These are phyloP conservation scores for Pseudogymnoascus sp. DNA, from an alignment of 2,329 filamentous ascomycete genomes.

Conservation along the genomic window DNA sequence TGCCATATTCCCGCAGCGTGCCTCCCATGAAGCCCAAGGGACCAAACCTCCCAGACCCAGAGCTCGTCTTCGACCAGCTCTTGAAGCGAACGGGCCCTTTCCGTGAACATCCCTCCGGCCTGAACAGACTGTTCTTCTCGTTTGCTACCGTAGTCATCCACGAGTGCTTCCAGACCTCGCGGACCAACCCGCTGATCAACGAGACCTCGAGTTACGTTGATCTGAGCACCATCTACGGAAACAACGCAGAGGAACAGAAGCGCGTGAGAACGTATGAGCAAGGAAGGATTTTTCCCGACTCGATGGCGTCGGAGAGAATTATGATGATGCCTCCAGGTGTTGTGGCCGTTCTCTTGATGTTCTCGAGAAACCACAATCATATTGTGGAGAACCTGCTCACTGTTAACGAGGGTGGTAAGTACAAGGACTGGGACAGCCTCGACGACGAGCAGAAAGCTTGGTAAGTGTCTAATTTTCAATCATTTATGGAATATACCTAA, in stretches of 20 bases:
- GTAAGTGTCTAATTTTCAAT: constrained; percentile 22
- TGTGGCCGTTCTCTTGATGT: constrained; percentile 34
- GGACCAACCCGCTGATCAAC: constrained; percentile 34
- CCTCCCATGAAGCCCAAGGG: constrained; percentile 40
- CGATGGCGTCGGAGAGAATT: constrained; percentile 36
- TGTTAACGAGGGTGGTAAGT: constrained; percentile 37
- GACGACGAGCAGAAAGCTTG: constrained; percentile 30
- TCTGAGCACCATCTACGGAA: constrained; percentile 38
- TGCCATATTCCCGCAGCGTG: constrained; percentile 37
- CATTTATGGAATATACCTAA: constrained; percentile 12
- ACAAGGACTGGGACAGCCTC: constrained; percentile 33
- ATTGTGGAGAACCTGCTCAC: constrained; percentile 33
- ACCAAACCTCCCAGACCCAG: constrained; percentile 39
- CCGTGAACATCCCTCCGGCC: constrained; percentile 35
- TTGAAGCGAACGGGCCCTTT: constrained; percentile 35
- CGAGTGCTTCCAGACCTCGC: constrained; percentile 37
- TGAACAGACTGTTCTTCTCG: constrained; percentile 39
- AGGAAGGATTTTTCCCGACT: constrained; percentile 35
- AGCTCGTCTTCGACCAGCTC: constrained; percentile 38
- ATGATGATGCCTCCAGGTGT: constrained; percentile 41
- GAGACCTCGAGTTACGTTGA: constrained; percentile 41
- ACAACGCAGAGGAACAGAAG: constrained; percentile 34
- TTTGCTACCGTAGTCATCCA: constrained; percentile 41
- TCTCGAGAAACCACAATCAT: constrained; percentile 38
- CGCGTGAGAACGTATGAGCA: constrained; percentile 36